Conservation (phyloP, 2,329 filamentous ascomycete species). For the Phaeosphaeria sp. region DNA sequence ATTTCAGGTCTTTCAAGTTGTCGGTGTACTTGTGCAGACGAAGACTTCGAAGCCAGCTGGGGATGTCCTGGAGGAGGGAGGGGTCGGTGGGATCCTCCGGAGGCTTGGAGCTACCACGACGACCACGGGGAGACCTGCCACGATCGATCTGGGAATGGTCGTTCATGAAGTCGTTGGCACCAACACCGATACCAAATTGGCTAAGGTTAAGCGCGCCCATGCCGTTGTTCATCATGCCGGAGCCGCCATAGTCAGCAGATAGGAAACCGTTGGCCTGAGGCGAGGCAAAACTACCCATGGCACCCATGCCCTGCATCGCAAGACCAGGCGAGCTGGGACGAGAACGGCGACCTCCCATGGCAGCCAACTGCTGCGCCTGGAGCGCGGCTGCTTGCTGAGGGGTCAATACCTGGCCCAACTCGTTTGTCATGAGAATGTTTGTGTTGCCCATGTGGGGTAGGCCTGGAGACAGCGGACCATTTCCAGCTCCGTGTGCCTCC, state of each 20-base stretch:
- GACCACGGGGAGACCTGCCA: conserved; percentile 88
- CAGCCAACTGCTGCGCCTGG: conserved; percentile 79
- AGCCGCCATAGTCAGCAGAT: conserved; percentile 80
- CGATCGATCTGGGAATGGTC: conserved; percentile 77
- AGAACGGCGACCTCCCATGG: conserved; percentile 80
- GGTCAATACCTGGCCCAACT: conserved; percentile 85
- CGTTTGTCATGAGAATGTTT: conserved; percentile 93
- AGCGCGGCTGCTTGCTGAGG: conserved; percentile 59
- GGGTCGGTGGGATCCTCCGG: conserved; percentile 97
- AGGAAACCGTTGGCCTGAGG: conserved; percentile 95
- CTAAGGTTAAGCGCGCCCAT: conserved; percentile 74
- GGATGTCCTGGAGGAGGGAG: conserved; percentile 89
- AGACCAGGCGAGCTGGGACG: conserved; percentile 89
- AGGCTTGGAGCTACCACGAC: conserved; percentile 93
- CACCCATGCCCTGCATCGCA: conserved; percentile 73
- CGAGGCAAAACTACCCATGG: conserved; percentile 74
- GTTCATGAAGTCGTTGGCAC: conserved; percentile 83
- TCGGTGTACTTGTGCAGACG: conserved; percentile 99
- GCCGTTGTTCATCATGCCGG: conserved; percentile 73
- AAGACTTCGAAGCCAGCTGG: conserved; percentile 92
- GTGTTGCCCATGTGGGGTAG: conserved; percentile 67
- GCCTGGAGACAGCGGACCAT: conserved; percentile 71
- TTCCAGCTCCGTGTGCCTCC: conserved; percentile 70
- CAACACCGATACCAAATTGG: conserved; percentile 64
- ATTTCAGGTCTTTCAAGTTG: conserved; percentile 95